Conservation (phyloP, 495 filamentous ascomycete species). For the Trichoderma virens region DNA sequence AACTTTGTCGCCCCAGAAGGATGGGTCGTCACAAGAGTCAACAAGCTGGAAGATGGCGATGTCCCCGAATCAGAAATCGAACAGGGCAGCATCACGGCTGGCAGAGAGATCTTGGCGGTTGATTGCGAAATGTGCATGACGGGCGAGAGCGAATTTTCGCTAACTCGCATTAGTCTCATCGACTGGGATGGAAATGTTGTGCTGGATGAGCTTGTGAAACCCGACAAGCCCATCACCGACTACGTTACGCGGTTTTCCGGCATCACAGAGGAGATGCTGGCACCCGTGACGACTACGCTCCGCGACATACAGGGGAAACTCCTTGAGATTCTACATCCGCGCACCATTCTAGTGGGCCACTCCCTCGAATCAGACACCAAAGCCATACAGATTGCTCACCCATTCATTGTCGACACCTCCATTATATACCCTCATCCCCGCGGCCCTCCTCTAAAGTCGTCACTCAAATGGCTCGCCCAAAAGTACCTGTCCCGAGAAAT, state of each 20-base stretch:
- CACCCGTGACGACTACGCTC: slow-evolving; percentile 73
- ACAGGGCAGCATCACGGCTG: slow-evolving; percentile 73
- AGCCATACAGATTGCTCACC: slow-evolving; percentile 78
- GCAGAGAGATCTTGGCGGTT: slow-evolving; percentile 70
- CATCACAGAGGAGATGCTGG: slow-evolving; percentile 77
- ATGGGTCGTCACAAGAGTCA: slow-evolving; percentile 76
- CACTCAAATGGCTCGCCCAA: slow-evolving; percentile 75
- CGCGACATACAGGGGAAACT: slow-evolving; percentile 74
- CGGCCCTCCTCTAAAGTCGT: slow-evolving; percentile 50
- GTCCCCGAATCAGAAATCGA: slow-evolving; percentile 63
- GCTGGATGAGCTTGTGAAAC: slow-evolving; percentile 88
- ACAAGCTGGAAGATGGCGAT: slow-evolving; percentile 54
- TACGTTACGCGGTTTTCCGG: slow-evolving; percentile 88
- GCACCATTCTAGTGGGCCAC: slow-evolving; percentile 80
- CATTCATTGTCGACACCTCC: slow-evolving; percentile 85
- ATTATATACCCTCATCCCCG: slow-evolving; percentile 63
- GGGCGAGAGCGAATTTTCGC: slow-evolving; percentile 61
- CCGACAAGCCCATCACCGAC: slow-evolving; percentile 71
- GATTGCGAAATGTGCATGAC: slow-evolving; percentile 98
- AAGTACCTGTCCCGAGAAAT: slow-evolving; percentile 78
- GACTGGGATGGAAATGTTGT: slow-evolving; percentile 77
- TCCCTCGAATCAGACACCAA: slow-evolving; percentile 84
- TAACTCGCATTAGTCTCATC: slow-evolving; percentile 81
- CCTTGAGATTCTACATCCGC: slow-evolving; percentile 61
- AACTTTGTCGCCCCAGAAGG: slow-evolving; percentile 49